Evolutionary conservation across 2,329 filamentous ascomycete species (phyloP), one percentile per base, ranked within the genome.

Genomic region (Aspergillus sp.): DNA sequence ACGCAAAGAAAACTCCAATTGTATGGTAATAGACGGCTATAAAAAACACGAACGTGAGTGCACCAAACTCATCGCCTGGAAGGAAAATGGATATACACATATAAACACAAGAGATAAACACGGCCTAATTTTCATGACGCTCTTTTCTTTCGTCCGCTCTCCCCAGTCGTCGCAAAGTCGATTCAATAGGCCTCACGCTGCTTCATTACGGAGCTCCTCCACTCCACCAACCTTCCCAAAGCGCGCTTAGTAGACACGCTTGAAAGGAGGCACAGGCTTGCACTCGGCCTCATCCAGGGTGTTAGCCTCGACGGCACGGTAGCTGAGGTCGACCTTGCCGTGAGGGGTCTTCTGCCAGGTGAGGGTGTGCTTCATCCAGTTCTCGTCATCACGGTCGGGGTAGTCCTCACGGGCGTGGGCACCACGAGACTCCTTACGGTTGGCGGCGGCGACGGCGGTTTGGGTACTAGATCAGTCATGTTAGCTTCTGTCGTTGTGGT

Each of bases 331-430:
- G 51, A 94, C 85, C 78, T 90, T 84, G 70, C 88, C 88, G 68
- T 97, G 93, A 32, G 92, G 89, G 70, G 86, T 73, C 87, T 90
- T 95, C 82, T 99, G 94, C 88, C 88, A 99, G 61, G 87, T 90
- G 56, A 99, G 83, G 43, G 90, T 95, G 83, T 99, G 94, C 87
- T 97, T 97, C 93, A 96, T 96, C 93, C 93, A 97, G 75, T 95
- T 88, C 75, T 86, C 82, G 71, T 99, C 94, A 70, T 97, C 90
- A 79, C 94, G 88, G 16, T 97, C 92, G 52, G 93, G 93, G 82
- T 75, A 97, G 73, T 99, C 94, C 80, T 99, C 94, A 62, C 94
- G 89, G 61, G 94, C 94, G 76, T 99, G 94, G 20, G 94, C 94
- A 72, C 94, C 94, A 78, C 94, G 89, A 51, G 91, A 96, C 78